Evolutionary conservation across 2,329 filamentous ascomycete genomes (phyloP).

Genomic region (Cercospora zeae-maydis): DNA sequence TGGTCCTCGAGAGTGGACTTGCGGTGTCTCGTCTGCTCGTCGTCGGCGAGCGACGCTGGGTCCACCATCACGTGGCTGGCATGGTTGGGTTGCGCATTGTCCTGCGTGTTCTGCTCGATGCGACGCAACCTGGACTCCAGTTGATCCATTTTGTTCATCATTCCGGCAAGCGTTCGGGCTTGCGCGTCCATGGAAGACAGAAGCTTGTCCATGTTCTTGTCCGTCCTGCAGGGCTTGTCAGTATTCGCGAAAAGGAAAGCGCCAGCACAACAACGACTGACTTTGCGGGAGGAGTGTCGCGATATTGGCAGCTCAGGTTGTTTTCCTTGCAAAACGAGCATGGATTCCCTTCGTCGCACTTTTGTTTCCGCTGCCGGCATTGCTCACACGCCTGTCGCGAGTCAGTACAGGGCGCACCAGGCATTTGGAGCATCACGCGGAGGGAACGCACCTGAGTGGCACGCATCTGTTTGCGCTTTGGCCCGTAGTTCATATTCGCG

Average conservation of each 20-base stretch:
- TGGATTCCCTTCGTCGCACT: constrained; percentile 83
- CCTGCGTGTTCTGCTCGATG: constrained; percentile 26
- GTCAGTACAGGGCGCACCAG: constrained; percentile 18
- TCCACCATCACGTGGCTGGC: constrained; percentile 5
- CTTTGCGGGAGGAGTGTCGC: constrained; percentile 89
- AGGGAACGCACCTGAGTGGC: constrained; percentile 35
- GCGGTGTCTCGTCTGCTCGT: constrained; percentile 24
- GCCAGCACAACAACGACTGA: constrained; percentile 45
- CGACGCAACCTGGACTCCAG: constrained; percentile 29
- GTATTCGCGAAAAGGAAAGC: not conserved
- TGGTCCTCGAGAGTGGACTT: constrained; percentile 79
- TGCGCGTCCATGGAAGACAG: constrained; percentile 44
- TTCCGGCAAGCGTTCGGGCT: constrained; percentile 29
- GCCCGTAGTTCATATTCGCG: constrained; percentile 25
- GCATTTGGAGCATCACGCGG: not conserved
- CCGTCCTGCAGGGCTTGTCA: constrained; percentile 40
- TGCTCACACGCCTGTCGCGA: constrained; percentile 74
- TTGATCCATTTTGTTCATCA: constrained; percentile 28
- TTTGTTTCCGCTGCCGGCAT: constrained; percentile 82
- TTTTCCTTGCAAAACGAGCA: constrained; percentile 87
- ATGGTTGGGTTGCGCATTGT: constrained; percentile 11
- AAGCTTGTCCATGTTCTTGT: constrained; percentile 49
- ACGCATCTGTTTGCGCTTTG: constrained; percentile 37
- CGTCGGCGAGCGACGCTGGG: constrained; percentile 29
- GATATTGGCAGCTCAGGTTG: constrained; percentile 76